phyloP scores from a whole-genome alignment of 2,329 filamentous ascomycete species.

The Pseudogymnoascus sp. region DNA sequence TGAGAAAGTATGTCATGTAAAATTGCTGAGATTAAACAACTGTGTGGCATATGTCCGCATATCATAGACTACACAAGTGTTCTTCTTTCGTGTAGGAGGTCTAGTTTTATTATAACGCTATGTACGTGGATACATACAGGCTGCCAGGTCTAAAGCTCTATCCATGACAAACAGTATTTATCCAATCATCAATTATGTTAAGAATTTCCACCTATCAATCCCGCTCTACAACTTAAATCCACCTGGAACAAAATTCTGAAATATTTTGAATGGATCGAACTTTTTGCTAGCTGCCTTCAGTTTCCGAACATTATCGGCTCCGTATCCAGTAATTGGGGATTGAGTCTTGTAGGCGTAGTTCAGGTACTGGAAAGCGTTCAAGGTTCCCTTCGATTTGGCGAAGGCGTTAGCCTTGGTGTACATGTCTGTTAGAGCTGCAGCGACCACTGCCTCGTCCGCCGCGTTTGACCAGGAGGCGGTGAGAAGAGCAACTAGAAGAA shows the following conservation, averaged over 20 bases:
- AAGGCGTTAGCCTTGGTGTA: neutral
- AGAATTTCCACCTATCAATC: neutral
- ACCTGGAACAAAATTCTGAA: conserved; percentile 24
- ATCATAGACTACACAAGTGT: neutral
- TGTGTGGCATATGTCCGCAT: too few relatives aligned
- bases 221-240: conserved; percentile 13
- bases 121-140: neutral
- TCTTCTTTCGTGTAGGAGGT: neutral
- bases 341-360: conserved; percentile 40
- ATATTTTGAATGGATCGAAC: conserved; percentile 33
- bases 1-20: too few relatives aligned
- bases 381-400: neutral
- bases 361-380: conserved; percentile 28
- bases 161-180: neutral
- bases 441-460: neutral
- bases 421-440: neutral
- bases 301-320: conserved; percentile 31
- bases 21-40: too few relatives aligned
- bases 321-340: conserved; percentile 36
- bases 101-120: neutral
- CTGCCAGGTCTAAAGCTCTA: neutral
- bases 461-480: neutral
- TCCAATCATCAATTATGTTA: neutral
- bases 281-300: conserved; percentile 27
- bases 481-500: neutral